Conservation (phyloP, 805 yeast genomes). For the Yarrowia deformans region DNA sequence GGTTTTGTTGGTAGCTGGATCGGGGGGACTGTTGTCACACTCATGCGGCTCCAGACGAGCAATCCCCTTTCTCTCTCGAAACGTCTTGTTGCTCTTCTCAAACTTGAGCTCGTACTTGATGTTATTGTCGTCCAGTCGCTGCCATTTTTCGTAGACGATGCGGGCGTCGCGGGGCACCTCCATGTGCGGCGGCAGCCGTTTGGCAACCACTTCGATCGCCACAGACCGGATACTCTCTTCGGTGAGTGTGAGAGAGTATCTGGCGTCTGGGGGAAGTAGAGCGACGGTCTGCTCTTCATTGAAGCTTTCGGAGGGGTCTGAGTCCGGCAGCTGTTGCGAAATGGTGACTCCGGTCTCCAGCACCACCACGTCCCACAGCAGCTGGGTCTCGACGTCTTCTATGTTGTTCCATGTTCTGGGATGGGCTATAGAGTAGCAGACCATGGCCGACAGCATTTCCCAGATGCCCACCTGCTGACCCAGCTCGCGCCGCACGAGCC, state of each 20-base stretch:
- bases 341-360: constrained; percentile 48
- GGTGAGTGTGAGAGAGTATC: constrained; percentile 42
- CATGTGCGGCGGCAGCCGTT: constrained; percentile 40
- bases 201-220: constrained; percentile 41
- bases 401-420: constrained; percentile 46
- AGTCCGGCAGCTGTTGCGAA: constrained; percentile 41
- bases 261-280: constrained; percentile 42
- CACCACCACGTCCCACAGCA: constrained; percentile 50
- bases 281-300: constrained; percentile 42
- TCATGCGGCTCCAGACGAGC: constrained; percentile 31
- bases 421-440: constrained; percentile 48
- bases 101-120: constrained; percentile 42
- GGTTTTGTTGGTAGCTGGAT: not conserved
- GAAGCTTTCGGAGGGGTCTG: constrained; percentile 37
- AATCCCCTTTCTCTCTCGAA: constrained; percentile 42
- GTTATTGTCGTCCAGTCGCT: constrained; percentile 24
- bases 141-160: constrained; percentile 29
- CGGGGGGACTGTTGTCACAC: not conserved
- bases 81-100: constrained; percentile 40
- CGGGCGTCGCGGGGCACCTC: constrained; percentile 41
- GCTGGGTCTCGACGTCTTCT: constrained; percentile 44
- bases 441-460: constrained; percentile 47
- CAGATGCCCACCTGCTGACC: constrained; percentile 48
- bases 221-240: constrained; percentile 42
- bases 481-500: constrained; percentile 47